phyloP scores from a whole-genome alignment of 805 yeast genomes.

The Candida michaelii region DNA sequence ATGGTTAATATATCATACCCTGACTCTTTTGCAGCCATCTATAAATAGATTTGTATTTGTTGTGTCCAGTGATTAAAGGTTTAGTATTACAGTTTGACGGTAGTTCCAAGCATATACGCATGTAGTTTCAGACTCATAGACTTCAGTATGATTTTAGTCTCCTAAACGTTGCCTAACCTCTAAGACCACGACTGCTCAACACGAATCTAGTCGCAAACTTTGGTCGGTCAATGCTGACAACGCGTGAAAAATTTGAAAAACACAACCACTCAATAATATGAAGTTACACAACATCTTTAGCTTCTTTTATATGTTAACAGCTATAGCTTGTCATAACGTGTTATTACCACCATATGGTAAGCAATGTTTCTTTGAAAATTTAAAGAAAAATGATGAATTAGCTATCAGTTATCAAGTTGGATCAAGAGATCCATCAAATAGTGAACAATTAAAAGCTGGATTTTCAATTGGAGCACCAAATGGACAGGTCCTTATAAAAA shows the following conservation, averaged over 20 bases:
- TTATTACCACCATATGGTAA: constrained; percentile 79
- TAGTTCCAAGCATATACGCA: too few species aligned
- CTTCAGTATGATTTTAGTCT: too few species aligned
- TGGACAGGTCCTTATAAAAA: constrained; percentile 50
- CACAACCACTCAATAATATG: constrained; percentile 8
- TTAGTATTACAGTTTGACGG: too few species aligned
- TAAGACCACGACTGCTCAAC: too few species aligned
- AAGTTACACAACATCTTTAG: constrained; percentile 10
- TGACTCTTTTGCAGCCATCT: too few species aligned
- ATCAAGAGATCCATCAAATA: constrained; percentile 73
- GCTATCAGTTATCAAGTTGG: constrained; percentile 93
- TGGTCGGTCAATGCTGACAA: constrained; percentile 1
- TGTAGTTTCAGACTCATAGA: too few species aligned
- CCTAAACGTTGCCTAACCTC: too few species aligned
- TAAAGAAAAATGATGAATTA: constrained; percentile 81
- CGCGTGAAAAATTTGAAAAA: constrained; percentile 7
- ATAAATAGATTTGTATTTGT: too few species aligned
- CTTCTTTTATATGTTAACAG: constrained; percentile 16
- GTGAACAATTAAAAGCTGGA: constrained; percentile 65
- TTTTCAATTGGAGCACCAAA: constrained; percentile 49
- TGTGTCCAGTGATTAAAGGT: too few species aligned
- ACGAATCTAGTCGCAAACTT: not conserved
- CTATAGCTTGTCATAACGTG: constrained; percentile 68
- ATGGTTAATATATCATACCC: too few species aligned
- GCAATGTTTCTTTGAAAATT: constrained; percentile 82